Base-by-base conservation (phyloP, 495 filamentous ascomycete species). In the Neurospora sp. region DNA sequence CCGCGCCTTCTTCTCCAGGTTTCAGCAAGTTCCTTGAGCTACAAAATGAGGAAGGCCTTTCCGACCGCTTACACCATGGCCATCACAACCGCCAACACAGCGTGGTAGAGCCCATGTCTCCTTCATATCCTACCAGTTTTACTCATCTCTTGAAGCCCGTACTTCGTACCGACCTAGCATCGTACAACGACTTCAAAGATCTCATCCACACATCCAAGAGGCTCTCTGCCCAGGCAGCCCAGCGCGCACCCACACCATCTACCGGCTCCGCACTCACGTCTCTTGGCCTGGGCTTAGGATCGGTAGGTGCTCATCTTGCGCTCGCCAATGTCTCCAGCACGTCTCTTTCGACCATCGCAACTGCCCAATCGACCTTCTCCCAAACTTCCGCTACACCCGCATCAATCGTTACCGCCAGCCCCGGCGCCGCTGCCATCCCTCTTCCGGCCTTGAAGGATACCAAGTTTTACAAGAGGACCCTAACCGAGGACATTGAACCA, bases 401-500 rank as follows among this genome's bases (percentile, higher is more conserved):
- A 59, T 87, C 86, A 6, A 75, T 79, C 37, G 74, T 81, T 70
- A 86, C 86, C 75, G 77, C 76, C 9, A 77, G 76, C 27, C 87
- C 86, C 4, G 75, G 76, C 5, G 69, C 74, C 16, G 69, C 78
- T 12, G 75, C 77, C 7, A 72, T 76, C 2, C 70, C 76, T 10
- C 75, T 85, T 20, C 83, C 82, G 14, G 76, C 79, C 3, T 82
- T 99, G 61, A 97, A 97, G 77, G 96, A 98, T 71, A 93, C 91
- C 4, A 92, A 91, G 74, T 98, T 97, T 80, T 99, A 94, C 82
- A 99, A 99, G 81, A 89, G 96, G 27, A 88, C 87, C 7, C 81
- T 97, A 14, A 84, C 88, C 70, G 96, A 99, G 80, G 96, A 98
- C 81, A 92, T 99, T 71, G 96, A 99, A 81, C 96, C 96, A 3